Evolutionary conservation across 306 rosid genomes (phyloP).

Genomic region (Lotus japonicus): DNA sequence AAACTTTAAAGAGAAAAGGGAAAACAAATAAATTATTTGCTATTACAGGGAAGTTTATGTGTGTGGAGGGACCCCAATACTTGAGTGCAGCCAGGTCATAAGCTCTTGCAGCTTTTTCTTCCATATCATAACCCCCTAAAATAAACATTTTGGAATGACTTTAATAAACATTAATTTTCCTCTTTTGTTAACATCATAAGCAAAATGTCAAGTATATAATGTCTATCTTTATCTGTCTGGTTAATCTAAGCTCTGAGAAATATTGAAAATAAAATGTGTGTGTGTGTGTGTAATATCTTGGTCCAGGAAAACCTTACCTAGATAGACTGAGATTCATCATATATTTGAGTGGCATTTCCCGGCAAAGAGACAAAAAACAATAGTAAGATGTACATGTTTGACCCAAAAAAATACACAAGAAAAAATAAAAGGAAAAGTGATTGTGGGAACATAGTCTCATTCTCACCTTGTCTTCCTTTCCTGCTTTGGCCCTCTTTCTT

Average conservation of each 20-base stretch:
- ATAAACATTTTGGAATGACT: slow-evolving; percentile 37
- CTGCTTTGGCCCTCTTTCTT: slow-evolving; percentile 95
- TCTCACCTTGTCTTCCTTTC: slow-evolving; percentile 93
- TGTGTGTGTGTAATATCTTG: too few species aligned
- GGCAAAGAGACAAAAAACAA: neutral
- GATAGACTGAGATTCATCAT: slow-evolving; percentile 58
- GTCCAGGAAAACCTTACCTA: slow-evolving; percentile 49
- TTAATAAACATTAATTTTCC: slow-evolving; percentile 13
- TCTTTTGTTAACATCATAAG: slow-evolving; percentile 18
- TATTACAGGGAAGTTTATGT: slow-evolving; percentile 80
- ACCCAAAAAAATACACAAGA: slow-evolving; percentile 3
- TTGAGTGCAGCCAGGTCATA: slow-evolving; percentile 94
- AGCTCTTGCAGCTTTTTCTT: slow-evolving; percentile 91
- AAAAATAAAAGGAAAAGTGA: slow-evolving; percentile 8
- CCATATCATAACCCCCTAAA: slow-evolving; percentile 96
- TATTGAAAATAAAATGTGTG: too few species aligned
- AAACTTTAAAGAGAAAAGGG: slow-evolving; percentile 6
- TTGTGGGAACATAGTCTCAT: neutral
- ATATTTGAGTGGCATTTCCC: slow-evolving; percentile 33
- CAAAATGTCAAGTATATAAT: slow-evolving; percentile 1
- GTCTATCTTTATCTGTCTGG: slow-evolving; percentile 1
- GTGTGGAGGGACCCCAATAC: slow-evolving; percentile 98
- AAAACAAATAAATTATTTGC: neutral
- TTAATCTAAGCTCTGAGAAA: slow-evolving; percentile 8
- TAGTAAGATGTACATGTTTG: slow-evolving; percentile 20